These are phyloP conservation scores for Pleurotus cornucopiae DNA, from an alignment of 768 basidiomycete species.

Conservation along the genomic window DNA sequence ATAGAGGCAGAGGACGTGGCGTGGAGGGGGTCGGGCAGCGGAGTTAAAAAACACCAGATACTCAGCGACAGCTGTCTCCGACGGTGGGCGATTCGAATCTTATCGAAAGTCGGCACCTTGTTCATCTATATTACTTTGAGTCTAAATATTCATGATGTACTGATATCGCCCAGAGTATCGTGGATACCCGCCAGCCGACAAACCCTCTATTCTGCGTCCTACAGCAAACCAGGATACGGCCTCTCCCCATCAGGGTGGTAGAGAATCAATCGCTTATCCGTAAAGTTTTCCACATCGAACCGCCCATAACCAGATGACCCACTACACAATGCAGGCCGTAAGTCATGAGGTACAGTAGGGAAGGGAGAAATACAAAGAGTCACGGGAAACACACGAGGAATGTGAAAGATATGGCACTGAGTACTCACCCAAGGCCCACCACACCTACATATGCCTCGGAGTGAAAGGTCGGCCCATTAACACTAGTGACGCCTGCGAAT, in stretches of 20 bases:
- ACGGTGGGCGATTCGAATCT: too few relatives aligned
- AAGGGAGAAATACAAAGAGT: not conserved
- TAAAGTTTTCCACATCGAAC: conserved; percentile 49
- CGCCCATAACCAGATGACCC: conserved; percentile 48
- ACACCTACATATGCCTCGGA: conserved; percentile 32
- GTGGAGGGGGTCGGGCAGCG: too few relatives aligned
- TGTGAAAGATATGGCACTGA: not conserved
- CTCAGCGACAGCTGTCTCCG: too few relatives aligned
- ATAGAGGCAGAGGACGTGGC: too few relatives aligned
- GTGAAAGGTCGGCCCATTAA: conserved; percentile 54
- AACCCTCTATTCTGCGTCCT: too few relatives aligned
- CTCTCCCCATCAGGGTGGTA: conserved; percentile 30
- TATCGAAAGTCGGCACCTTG: too few relatives aligned
- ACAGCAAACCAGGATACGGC: conserved; percentile 14
- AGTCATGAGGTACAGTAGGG: not conserved
- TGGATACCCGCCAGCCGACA: too few relatives aligned
- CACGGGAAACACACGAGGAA: too few relatives aligned
- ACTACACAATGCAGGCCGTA: conserved; percentile 10
- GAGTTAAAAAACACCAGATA: too few relatives aligned
- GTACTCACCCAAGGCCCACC: conserved; percentile 42
- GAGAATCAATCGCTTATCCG: conserved; percentile 38
- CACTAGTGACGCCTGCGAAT: conserved; percentile 37
- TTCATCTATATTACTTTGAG: too few relatives aligned
- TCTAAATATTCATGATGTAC: too few relatives aligned
- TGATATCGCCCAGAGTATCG: too few relatives aligned